A percentile compares a stretch with the other conserved stretches of the same genome.
Conservation (phyloP, 1,284 basidiomycete genomes). For the Neolentinus lepideus region DNA sequence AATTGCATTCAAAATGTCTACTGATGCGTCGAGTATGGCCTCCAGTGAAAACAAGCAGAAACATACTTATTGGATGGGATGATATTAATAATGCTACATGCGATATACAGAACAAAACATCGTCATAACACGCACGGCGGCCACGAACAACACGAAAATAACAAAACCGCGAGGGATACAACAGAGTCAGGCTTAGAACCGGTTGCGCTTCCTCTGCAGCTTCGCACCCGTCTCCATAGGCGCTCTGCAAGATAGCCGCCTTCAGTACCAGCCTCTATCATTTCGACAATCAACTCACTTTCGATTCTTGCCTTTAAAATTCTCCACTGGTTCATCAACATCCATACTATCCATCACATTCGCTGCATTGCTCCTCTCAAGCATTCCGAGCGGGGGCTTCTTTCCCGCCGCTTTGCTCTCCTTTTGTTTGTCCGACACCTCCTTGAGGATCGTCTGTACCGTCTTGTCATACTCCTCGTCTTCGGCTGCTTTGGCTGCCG, state of each 20-base stretch:
- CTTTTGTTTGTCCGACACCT: conserved; percentile 46
- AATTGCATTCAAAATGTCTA: too few relatives aligned
- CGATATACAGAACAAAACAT: neutral
- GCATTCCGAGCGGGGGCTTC: conserved; percentile 25
- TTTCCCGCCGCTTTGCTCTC: conserved; percentile 17
- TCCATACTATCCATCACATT: conserved; percentile 40
- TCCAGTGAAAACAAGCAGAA: too few relatives aligned
- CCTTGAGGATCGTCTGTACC: conserved; percentile 40
- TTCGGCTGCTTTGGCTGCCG: conserved; percentile 26
- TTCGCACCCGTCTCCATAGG: neutral
- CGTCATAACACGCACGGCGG: neutral
- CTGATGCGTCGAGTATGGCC: too few relatives aligned
- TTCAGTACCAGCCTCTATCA: neutral
- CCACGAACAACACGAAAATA: neutral
- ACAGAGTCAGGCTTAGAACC: neutral
- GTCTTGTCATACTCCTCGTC: conserved; percentile 39
- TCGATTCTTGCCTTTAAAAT: conserved; percentile 37
- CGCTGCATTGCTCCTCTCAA: conserved; percentile 20
- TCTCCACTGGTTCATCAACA: conserved; percentile 35
- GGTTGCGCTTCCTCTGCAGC: conserved; percentile 3
- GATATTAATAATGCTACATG: neutral
- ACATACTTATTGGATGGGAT: neutral
- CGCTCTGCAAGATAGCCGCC: neutral
- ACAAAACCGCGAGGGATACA: too few relatives aligned
- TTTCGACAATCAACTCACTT: conserved; percentile 32